Percentiles rank a stretch among this genome's conserved stretches.
These are phyloP conservation scores for Leccinum fibrillosum DNA, from an alignment of 768 basidiomycete genomes.

Conservation along the genomic window DNA sequence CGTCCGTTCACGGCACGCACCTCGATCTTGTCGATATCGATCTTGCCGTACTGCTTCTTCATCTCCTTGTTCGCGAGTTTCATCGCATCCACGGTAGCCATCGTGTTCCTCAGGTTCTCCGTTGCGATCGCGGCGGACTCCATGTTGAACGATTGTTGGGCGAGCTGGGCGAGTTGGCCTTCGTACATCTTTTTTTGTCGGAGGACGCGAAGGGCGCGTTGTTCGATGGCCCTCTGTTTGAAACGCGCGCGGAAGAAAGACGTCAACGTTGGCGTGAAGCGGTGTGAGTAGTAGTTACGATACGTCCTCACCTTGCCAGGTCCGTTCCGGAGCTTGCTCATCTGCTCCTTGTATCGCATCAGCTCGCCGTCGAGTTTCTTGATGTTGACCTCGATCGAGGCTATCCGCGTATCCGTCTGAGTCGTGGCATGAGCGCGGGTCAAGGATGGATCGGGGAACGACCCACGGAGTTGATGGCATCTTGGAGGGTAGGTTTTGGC, in stretches of 20 bases:
- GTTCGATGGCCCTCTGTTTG: constrained; percentile 79
- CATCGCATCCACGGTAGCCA: constrained; percentile 99
- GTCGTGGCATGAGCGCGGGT: neutral
- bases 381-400: constrained; percentile 92
- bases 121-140: constrained; percentile 93
- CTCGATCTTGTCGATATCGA: constrained; percentile 98
- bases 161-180: constrained; percentile 81
- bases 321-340: constrained; percentile 89
- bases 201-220: constrained; percentile 88
- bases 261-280: neutral
- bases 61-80: constrained; percentile 93
- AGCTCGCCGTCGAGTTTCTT: constrained; percentile 96
- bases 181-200: constrained; percentile 98
- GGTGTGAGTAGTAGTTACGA: neutral
- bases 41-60: constrained; percentile 94
- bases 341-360: constrained; percentile 89
- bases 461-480: constrained; percentile 88
- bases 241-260: neutral
- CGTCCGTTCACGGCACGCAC: constrained; percentile 40
- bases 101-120: constrained; percentile 98
- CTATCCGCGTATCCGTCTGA: constrained; percentile 84
- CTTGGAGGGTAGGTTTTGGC: constrained; percentile 81
- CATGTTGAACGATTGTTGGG: constrained; percentile 98
- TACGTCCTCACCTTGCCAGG: constrained; percentile 78
- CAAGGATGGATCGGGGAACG: neutral